Percentiles rank a stretch among this genome's conserved stretches.
Conservation (phyloP, 169 alveolate species). For the Cryptosporidium andersoni region DNA sequence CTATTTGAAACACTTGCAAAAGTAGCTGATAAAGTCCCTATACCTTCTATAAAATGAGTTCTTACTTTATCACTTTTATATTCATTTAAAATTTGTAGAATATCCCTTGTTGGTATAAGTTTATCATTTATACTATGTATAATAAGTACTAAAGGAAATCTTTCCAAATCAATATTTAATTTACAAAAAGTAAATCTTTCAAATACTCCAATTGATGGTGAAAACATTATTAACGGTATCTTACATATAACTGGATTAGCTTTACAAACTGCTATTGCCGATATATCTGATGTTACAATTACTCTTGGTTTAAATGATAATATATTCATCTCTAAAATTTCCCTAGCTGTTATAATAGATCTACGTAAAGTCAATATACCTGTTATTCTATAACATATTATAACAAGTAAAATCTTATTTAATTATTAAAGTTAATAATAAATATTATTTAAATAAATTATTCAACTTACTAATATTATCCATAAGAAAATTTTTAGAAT, state of each 20-base stretch:
- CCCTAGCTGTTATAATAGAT: conserved; percentile 36
- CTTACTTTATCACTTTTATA: conserved; percentile 24
- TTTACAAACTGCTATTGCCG: conserved; percentile 47
- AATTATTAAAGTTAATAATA: background rate
- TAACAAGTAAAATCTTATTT: conserved; percentile 13
- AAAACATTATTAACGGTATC: conserved; percentile 60
- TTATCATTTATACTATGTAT: conserved; percentile 60
- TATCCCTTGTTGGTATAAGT: conserved; percentile 68
- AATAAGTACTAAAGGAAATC: conserved; percentile 45
- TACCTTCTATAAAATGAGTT: conserved; percentile 52
- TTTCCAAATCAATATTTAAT: conserved; percentile 35
- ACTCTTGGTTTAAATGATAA: conserved; percentile 59
- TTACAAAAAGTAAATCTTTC: conserved; percentile 39
- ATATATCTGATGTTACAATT: conserved; percentile 51
- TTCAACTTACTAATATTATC: conserved; percentile 33
- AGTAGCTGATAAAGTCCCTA: conserved; percentile 53
- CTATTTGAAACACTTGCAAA: conserved; percentile 58
- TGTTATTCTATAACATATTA: conserved; percentile 62
- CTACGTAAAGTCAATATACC: conserved; percentile 37
- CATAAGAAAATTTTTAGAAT: conserved; percentile 23
- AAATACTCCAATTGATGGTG: conserved; percentile 45
- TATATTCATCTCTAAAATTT: conserved; percentile 52
- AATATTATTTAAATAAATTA: background rate
- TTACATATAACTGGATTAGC: conserved; percentile 52
- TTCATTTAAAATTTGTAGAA: conserved; percentile 36